Evolutionary conservation across 2,329 filamentous ascomycete genomes (phyloP).

Genomic region (Bertia moriformis): DNA sequence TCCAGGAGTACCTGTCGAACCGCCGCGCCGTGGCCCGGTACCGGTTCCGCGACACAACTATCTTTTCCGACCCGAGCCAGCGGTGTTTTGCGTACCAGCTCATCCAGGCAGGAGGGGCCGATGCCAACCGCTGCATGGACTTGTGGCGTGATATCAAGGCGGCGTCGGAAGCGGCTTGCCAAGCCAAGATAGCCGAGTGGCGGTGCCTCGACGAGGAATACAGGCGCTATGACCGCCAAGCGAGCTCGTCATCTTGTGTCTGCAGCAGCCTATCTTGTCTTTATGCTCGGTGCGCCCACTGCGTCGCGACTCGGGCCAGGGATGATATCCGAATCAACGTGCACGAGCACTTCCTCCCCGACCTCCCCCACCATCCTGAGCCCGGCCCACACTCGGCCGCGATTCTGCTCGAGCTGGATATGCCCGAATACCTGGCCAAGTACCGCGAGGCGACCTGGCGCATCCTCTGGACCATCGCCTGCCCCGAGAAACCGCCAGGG

Average conservation of each 20-base stretch:
- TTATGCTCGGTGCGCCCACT: background rate
- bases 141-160: background rate
- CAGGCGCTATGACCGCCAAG: background rate
- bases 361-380: conserved; percentile 6
- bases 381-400: conserved; percentile 22
- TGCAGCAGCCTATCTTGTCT: too few species aligned
- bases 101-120: conserved; percentile 14
- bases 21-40: too few species aligned
- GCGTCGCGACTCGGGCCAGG: background rate
- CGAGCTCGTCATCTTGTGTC: too few species aligned
- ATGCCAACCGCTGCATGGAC: too few species aligned
- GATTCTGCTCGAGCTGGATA: conserved; percentile 30
- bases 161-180: conserved; percentile 14
- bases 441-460: conserved; percentile 34
- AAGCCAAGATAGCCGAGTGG: background rate
- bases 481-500: too few species aligned
- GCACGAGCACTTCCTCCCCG: conserved; percentile 30
- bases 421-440: conserved; percentile 21
- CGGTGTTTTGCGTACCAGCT: conserved; percentile 28
- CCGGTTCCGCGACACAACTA: conserved; percentile 20
- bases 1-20: conserved; percentile 39
- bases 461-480: conserved; percentile 18
- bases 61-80: conserved; percentile 26
- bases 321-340: conserved; percentile 27
- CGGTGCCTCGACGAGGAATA: background rate